Base-by-base conservation (phyloP, 169 alveolate species). In the Plasmodium sp. region DNA sequence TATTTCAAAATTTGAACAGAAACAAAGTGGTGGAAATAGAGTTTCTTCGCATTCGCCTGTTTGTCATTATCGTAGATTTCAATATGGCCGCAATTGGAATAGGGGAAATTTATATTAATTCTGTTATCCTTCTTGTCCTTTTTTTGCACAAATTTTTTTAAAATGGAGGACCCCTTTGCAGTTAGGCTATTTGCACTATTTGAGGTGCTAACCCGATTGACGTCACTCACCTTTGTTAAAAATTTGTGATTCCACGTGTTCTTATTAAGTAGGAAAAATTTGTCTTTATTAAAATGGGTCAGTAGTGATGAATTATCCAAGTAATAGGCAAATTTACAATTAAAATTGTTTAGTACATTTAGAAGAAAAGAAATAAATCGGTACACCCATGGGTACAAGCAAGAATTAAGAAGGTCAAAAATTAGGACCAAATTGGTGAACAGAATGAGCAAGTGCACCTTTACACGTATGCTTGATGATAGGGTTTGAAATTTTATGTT, bases 351-450 rank as follows among this genome's bases (percentile, higher is more conserved):
- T 34, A 86, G 43, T 16, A 86, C 71, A 41, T 86, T 86, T 51
- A 86, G 31, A 36, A 86, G 85, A 58, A 86, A 77, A 36, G 82
- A 74, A 36, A 86, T 56, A 27, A 86, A 86, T 86, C 77, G 75
- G 58, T 86, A 86, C 27, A 86, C 85, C 94, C 94, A 86, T 27
- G 62, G 43, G 45, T 86, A 72, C 10, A 86, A 45, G 81, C 36
- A 22, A 12, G 94, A 86, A 34, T 86, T 86, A 75, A 86, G 67
- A 33, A 86, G 77, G 39, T 77, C 62, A 48, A 75, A 86, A 56
- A 51, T 36, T 54, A 74, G 71, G 79, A 86, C 56, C 41, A 86
- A 77, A 34, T 86, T 86, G 33, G 94, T 86, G 62, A 77, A 86
- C n/a, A 86, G 36, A 18, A 75, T 36, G 22, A 86, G 45, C 31